phyloP scores from a whole-genome alignment of 1,139 yeast genomes.

The Blastobotrys buckinghamii region DNA sequence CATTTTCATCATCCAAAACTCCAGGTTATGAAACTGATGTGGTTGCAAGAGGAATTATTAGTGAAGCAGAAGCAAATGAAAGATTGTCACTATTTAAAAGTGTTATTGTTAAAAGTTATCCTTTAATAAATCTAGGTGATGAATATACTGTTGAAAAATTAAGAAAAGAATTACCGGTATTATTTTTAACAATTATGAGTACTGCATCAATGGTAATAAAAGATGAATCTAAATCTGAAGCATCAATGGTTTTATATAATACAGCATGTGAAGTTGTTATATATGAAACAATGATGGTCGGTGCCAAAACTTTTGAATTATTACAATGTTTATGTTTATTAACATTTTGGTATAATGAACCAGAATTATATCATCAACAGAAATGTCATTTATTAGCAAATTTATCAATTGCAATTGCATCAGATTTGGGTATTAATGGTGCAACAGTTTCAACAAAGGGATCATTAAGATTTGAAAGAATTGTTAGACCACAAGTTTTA shows the following conservation, averaged over 20 bases:
- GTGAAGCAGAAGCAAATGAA: constrained; percentile 29
- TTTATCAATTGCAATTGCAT: constrained; percentile 62
- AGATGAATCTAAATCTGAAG: constrained; percentile 34
- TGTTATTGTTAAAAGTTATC: constrained; percentile 35
- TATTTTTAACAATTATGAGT: constrained; percentile 62
- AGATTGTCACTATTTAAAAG: constrained; percentile 29
- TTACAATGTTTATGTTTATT: constrained; percentile 56
- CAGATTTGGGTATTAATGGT: constrained; percentile 70
- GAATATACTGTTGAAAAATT: constrained; percentile 43
- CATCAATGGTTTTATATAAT: constrained; percentile 47
- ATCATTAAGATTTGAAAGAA: constrained; percentile 26
- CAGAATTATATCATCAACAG: constrained; percentile 74
- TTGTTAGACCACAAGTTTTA: constrained; percentile 35
- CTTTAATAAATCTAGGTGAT: constrained; percentile 49
- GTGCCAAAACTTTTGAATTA: constrained; percentile 67
- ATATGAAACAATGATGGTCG: constrained; percentile 59
- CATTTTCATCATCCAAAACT: constrained; percentile 19
- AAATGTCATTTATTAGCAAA: constrained; percentile 66
- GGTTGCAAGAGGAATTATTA: constrained; percentile 29
- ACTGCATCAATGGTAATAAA: constrained; percentile 45
- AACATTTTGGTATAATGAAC: constrained; percentile 76
- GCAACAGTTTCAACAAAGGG: constrained; percentile 18
- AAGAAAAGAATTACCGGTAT: constrained; percentile 47
- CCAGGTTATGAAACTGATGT: constrained; percentile 29
- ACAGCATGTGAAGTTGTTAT: constrained; percentile 53